Evolutionary conservation across 2,329 filamentous ascomycete species (phyloP), one percentile per base, ranked within the genome.

Genomic region (Sporothrix globosa): DNA sequence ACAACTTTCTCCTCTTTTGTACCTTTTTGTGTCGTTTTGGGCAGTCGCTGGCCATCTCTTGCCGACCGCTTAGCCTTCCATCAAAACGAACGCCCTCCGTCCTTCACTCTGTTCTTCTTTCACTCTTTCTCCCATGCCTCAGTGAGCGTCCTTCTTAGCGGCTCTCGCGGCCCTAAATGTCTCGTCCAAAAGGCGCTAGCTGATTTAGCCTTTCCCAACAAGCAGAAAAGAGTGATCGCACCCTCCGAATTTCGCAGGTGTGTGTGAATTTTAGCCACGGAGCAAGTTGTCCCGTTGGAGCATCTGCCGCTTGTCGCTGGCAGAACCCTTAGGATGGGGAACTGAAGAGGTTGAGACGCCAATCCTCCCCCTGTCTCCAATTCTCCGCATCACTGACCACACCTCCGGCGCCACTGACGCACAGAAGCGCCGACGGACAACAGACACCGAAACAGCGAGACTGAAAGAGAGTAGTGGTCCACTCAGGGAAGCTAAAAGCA

Each of bases 251-350:
- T 69, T 69, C 67, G 67, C 67, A 69, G 67, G 21, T n/a, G 39
- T 44, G 13, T 67, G 68, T 54, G 68, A 68, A 63, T 46, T 68
- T 24, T 68, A 34, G 19, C 54, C 69, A 71, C 70, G 70, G 70
- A 71, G 58, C 56, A 69, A 34, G 56, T 50, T 69, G 58, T 50
- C 66, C 70, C 70, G 70, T 69, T 69, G 66, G 66, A 70, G 63
- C 60, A 21, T 53, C 44, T 50, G 53, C 44, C 61, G 53, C 68
- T 21, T 30, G 39, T 58, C 41, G 24, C 24, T 34, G 41, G 21
- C 24, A 46, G 39, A 30, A n/a, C 50, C 34, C 66, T 56, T 21
- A n/a, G 4, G 21, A 30, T 21, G 54, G 46, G 46, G 53, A 46
- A 56, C 9, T 48, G 14, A 44, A 44, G 41, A 44, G 41, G 41